phyloP scores from a whole-genome alignment of 805 yeast genomes.

The Sugiyamaella lignohabitans region DNA sequence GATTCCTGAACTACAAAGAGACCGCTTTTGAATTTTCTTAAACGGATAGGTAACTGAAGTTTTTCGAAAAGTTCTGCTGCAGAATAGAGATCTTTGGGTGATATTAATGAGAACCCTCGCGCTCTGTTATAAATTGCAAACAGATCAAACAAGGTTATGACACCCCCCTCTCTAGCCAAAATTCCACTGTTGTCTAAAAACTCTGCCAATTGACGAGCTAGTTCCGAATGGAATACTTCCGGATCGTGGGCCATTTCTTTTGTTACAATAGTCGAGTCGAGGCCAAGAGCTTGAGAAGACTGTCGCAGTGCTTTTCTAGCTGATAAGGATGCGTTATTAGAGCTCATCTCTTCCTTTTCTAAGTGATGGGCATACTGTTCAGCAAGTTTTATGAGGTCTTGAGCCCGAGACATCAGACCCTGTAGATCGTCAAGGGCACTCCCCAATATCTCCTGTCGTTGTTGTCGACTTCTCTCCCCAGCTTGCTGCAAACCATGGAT shows the following conservation, averaged over 20 bases:
- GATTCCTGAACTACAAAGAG: conserved; percentile 38
- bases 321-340: conserved; percentile 16
- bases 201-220: conserved; percentile 75
- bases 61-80: conserved; percentile 53
- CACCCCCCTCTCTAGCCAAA: conserved; percentile 48
- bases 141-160: conserved; percentile 55
- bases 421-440: conserved; percentile 72
- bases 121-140: conserved; percentile 60
- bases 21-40: conserved; percentile 38
- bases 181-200: conserved; percentile 45
- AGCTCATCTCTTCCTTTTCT: conserved; percentile 16
- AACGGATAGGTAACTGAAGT: conserved; percentile 51
- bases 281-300: conserved; percentile 30
- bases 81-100: conserved; percentile 59
- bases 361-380: conserved; percentile 31
- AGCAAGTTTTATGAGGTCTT: conserved; percentile 58
- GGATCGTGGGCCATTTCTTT: conserved; percentile 34
- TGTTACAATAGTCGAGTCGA: conserved; percentile 28
- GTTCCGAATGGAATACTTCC: conserved; percentile 41
- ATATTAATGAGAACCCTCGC: conserved; percentile 57
- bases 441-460: conserved; percentile 55
- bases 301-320: conserved; percentile 33
- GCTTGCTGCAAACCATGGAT: conserved; percentile 61
- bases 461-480: conserved; percentile 47
- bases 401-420: conserved; percentile 69